Percentiles rank a stretch among this genome's conserved stretches.
phyloP scores from a whole-genome alignment of 192 early-diverging fungal species.

The Dissophora ornata region DNA sequence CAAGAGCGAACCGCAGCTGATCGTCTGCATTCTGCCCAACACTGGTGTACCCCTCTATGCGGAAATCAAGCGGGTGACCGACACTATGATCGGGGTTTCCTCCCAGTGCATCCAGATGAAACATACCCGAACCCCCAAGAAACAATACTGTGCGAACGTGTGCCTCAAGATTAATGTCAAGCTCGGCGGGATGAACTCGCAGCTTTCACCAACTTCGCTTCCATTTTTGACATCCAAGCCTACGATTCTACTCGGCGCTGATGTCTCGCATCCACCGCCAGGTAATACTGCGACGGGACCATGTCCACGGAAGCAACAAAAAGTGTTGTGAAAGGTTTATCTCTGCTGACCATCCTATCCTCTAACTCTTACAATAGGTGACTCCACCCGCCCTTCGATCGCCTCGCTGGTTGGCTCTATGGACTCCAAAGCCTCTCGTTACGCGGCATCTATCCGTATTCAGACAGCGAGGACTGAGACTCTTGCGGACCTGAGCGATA shows the following conservation, averaged over 20 bases:
- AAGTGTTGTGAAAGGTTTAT: too few species aligned
- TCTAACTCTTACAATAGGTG: slow-evolving; percentile 14
- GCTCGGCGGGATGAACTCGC: slow-evolving; percentile 88
- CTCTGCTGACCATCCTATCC: too few species aligned
- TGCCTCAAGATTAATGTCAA: slow-evolving; percentile 96
- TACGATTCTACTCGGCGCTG: slow-evolving; percentile 90
- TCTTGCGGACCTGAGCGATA: slow-evolving; percentile 71
- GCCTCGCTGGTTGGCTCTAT: slow-evolving; percentile 76
- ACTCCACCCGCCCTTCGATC: slow-evolving; percentile 74
- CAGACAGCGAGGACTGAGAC: slow-evolving; percentile 78
- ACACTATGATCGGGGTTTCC: slow-evolving; percentile 90
- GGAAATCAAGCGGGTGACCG: slow-evolving; percentile 88
- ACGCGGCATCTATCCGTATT: slow-evolving; percentile 67
- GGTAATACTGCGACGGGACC: too few species aligned
- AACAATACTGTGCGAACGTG: slow-evolving; percentile 97
- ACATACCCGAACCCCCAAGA: slow-evolving; percentile 79
- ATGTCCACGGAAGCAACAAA: too few species aligned
- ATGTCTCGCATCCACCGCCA: slow-evolving; percentile 86
- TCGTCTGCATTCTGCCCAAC: slow-evolving; percentile 86
- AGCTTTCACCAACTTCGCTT: slow-evolving; percentile 61
- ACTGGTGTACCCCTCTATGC: slow-evolving; percentile 87
- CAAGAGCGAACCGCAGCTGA: slow-evolving; percentile 78
- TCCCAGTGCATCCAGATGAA: slow-evolving; percentile 93
- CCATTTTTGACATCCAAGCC: slow-evolving; percentile 76
- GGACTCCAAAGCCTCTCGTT: slow-evolving; percentile 71